Percentiles rank a stretch among this genome's conserved stretches.
phyloP scores from a whole-genome alignment of 495 filamentous ascomycete species.

The Trichoderma gamsii region DNA sequence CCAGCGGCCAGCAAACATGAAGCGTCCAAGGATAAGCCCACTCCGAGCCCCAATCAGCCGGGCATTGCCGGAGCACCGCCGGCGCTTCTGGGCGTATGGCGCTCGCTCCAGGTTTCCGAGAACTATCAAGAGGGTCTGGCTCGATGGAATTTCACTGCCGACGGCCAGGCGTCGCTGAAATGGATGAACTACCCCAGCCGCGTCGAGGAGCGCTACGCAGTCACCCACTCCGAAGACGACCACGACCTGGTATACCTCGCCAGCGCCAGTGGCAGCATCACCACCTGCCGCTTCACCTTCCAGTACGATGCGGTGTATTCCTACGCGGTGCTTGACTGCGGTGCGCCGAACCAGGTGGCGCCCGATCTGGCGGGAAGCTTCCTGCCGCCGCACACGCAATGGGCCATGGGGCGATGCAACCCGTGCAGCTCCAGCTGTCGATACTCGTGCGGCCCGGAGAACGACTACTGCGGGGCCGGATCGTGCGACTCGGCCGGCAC shows the following conservation, averaged over 20 bases:
- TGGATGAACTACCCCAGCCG: conserved; percentile 15
- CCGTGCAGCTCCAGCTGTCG: conserved; percentile 15
- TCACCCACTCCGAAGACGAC: conserved; percentile 9
- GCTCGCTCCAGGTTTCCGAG: conserved; percentile 4
- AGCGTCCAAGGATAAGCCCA: neutral
- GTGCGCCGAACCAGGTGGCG: neutral
- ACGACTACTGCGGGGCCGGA: conserved; percentile 14
- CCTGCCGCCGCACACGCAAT: conserved; percentile 7
- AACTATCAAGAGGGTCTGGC: conserved; percentile 9
- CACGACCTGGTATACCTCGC: conserved; percentile 1
- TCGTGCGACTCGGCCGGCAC: conserved; percentile 9
- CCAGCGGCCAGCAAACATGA: neutral
- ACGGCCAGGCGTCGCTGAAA: conserved; percentile 12
- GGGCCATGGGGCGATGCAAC: conserved; percentile 16
- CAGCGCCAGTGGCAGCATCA: conserved; percentile 16
- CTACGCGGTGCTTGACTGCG: conserved; percentile 15
- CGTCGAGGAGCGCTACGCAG: conserved; percentile 15
- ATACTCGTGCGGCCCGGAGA: conserved; percentile 13
- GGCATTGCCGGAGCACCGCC: conserved; percentile 15
- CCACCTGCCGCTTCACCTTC: conserved; percentile 14
- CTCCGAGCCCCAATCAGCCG: conserved; percentile 13
- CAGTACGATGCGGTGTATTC: conserved; percentile 16
- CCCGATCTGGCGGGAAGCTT: neutral
- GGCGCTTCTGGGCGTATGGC: conserved; percentile 15
- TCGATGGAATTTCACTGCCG: conserved; percentile 15